Conservation (phyloP, 441 rosid species). For the Croton setiger region DNA sequence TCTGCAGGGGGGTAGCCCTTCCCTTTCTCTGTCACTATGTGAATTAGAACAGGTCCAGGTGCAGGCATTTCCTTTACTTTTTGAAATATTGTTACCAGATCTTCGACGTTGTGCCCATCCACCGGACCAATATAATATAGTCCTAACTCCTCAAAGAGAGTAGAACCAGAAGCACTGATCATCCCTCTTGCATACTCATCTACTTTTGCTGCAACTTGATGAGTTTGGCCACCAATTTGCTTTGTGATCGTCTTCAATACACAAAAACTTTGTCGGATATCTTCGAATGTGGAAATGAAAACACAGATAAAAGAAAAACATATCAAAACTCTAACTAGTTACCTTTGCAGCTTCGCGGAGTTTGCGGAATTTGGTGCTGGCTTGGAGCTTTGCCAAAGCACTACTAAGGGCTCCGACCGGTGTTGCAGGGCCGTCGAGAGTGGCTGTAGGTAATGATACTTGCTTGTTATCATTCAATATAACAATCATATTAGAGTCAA, state of each 20-base stretch:
- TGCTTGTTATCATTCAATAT: conserved; percentile 69
- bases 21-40: conserved; percentile 70
- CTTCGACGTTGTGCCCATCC: conserved; percentile 66
- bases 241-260: conserved; percentile 44
- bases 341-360: conserved; percentile 75
- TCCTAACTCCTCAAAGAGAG: conserved; percentile 71
- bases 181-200: conserved; percentile 70
- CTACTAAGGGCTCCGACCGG: conserved; percentile 75
- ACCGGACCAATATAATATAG: conserved; percentile 75
- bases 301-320: neutral
- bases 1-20: conserved; percentile 77
- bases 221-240: conserved; percentile 50
- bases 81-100: conserved; percentile 51
- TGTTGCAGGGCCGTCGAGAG: conserved; percentile 68
- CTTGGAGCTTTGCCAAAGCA: conserved; percentile 53
- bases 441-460: conserved; percentile 76
- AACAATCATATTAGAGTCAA: conserved; percentile 59
- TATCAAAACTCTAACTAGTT: conserved; percentile 9
- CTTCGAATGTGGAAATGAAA: neutral
- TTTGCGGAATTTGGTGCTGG: conserved; percentile 52
- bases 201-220: conserved; percentile 68
- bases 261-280: conserved; percentile 16
- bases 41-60: conserved; percentile 74
- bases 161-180: conserved; percentile 62
- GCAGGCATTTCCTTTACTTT: conserved; percentile 65